Percentiles rank a stretch among this genome's conserved stretches.
These are phyloP conservation scores for Eucalyptus grandis DNA, from an alignment of 345 rosid genomes.

Conservation along the genomic window DNA sequence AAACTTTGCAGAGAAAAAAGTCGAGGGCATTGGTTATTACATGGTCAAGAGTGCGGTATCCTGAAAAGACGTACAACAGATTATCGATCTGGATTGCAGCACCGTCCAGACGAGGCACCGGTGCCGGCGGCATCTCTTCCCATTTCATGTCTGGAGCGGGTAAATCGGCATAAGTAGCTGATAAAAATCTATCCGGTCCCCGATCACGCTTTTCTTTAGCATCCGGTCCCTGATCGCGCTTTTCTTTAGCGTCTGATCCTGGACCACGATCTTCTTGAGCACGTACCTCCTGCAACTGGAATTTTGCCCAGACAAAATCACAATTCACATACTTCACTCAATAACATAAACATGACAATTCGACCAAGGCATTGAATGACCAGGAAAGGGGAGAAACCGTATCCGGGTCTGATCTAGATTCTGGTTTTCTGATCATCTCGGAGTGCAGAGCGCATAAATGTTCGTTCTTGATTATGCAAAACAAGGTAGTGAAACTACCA, in stretches of 20 bases:
- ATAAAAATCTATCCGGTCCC: constrained; percentile 9
- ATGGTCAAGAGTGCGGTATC: constrained; percentile 50
- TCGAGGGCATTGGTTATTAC: constrained; percentile 17
- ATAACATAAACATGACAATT: not conserved
- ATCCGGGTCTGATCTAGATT: not conserved
- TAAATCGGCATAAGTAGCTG: constrained; percentile 67
- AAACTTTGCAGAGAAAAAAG: not conserved
- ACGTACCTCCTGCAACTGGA: not conserved
- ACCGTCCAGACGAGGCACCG: constrained; percentile 87
- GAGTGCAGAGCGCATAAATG: not conserved
- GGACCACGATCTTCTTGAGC: not conserved
- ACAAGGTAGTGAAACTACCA: not conserved
- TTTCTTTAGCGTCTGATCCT: not conserved
- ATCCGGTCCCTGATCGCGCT: not conserved
- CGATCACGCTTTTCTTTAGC: not conserved
- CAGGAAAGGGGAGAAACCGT: not conserved
- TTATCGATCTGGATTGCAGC: constrained; percentile 57
- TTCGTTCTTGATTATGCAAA: not conserved
- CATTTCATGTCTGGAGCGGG: constrained; percentile 65
- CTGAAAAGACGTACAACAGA: constrained; percentile 60
- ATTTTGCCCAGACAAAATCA: not conserved
- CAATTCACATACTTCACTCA: not conserved
- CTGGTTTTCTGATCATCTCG: not conserved
- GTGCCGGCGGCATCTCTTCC: constrained; percentile 75
- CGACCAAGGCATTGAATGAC: not conserved